Evolutionary conservation across 768 basidiomycete genomes (phyloP).

Genomic region (Lentinula lateritia): DNA sequence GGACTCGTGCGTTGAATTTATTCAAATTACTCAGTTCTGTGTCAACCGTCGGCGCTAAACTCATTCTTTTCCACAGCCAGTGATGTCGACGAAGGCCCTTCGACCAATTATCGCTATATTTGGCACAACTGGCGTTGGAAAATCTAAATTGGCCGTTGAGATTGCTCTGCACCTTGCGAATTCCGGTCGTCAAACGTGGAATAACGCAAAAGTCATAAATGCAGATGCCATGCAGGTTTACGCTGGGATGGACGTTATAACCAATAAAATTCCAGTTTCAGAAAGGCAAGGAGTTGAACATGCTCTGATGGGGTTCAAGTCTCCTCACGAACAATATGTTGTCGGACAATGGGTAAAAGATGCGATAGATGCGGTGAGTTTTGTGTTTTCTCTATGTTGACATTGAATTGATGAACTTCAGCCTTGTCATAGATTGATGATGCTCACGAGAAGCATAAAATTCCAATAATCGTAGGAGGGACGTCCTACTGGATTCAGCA

Average conservation of each 20-base stretch:
- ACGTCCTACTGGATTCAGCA: conserved; percentile 98
- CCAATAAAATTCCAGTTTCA: conserved; percentile 79
- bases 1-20: too few species aligned
- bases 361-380: conserved; percentile 67
- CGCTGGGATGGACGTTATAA: conserved; percentile 84
- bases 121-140: conserved; percentile 95
- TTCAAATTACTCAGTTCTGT: too few species aligned
- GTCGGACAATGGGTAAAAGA: conserved; percentile 87
- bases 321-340: conserved; percentile 82
- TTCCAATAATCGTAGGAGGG: conserved; percentile 93
- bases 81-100: conserved; percentile 28
- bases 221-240: conserved; percentile 99
- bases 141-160: conserved; percentile 87
- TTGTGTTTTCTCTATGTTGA: background rate
- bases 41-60: background rate
- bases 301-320: conserved; percentile 82
- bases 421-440: conserved; percentile 58
- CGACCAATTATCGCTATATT: conserved; percentile 79
- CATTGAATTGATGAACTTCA: conserved; percentile 7
- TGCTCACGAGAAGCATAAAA: conserved; percentile 50
- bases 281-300: conserved; percentile 84
- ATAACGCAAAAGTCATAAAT: conserved; percentile 77
- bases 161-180: conserved; percentile 61
- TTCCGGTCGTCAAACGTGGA: conserved; percentile 35
- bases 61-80: background rate